These are phyloP conservation scores for Alternaria consortialis DNA, from an alignment of 2,329 filamentous ascomycete species.

Conservation along the genomic window DNA sequence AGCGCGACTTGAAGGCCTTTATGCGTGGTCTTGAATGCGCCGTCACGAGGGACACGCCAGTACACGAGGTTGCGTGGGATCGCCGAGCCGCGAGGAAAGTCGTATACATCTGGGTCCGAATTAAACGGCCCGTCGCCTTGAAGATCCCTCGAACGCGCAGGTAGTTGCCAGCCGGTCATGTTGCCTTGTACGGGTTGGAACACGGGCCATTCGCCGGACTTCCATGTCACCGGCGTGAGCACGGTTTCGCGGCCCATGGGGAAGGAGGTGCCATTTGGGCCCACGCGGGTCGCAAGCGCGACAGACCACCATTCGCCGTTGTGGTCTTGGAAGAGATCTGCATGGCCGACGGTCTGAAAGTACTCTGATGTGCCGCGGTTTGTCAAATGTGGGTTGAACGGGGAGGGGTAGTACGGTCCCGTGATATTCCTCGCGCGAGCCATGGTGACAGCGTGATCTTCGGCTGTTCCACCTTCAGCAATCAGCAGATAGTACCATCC, in stretches of 20 bases:
- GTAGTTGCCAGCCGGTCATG: constrained; percentile 55
- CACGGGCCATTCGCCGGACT: constrained; percentile 55
- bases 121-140: constrained; percentile 53
- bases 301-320: constrained; percentile 37
- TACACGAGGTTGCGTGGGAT: constrained; percentile 63
- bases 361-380: constrained; percentile 48
- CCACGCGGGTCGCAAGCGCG: constrained; percentile 37
- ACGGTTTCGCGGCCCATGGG: constrained; percentile 44
- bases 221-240: constrained; percentile 37
- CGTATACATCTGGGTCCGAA: constrained; percentile 54
- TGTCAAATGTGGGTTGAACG: constrained; percentile 46
- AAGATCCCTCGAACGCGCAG: constrained; percentile 44
- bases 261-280: constrained; percentile 16
- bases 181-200: constrained; percentile 54
- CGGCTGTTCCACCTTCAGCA: constrained; percentile 48
- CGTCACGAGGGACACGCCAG: constrained; percentile 53
- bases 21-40: constrained; percentile 7
- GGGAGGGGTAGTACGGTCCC: constrained; percentile 47
- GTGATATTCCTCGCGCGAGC: constrained; percentile 44
- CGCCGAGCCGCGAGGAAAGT: constrained; percentile 55
- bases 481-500: constrained; percentile 45
- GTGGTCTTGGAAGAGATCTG: constrained; percentile 39
- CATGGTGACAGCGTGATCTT: constrained; percentile 48
- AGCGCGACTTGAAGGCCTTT: constrained; percentile 50
- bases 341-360: constrained; percentile 43